Percentiles rank a stretch among this genome's conserved stretches.
Conservation (phyloP, 2,329 filamentous ascomycete genomes). For the Pseudocercospora pini-densiflorae region DNA sequence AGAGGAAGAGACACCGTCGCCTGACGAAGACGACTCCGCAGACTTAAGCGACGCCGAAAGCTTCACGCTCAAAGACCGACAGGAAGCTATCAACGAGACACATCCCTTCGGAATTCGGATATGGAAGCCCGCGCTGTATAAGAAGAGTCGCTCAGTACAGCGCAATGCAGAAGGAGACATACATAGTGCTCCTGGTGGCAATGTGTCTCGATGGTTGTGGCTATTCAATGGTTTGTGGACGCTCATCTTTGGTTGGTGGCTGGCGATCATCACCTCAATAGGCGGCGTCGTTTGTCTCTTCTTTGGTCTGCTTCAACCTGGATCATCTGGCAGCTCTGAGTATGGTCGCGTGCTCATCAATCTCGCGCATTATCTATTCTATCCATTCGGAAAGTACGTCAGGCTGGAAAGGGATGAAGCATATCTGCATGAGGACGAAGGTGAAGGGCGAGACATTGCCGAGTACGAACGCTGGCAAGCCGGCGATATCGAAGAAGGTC, state of each 20-base stretch:
- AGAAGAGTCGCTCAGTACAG: slow-evolving; percentile 94
- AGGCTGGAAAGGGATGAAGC: slow-evolving; percentile 91
- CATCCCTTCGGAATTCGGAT: slow-evolving; percentile 98
- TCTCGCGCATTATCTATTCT: slow-evolving; percentile 84
- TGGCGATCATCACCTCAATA: slow-evolving; percentile 74
- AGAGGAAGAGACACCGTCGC: slow-evolving; percentile 46
- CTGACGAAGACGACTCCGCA: slow-evolving; percentile 65
- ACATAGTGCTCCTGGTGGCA: slow-evolving; percentile 88
- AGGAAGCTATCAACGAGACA: slow-evolving; percentile 97
- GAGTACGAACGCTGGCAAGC: slow-evolving; percentile 99
- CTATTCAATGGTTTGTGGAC: slow-evolving; percentile 93
- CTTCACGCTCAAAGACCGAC: slow-evolving; percentile 95
- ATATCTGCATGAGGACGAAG: slow-evolving; percentile 91
- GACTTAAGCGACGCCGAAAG: slow-evolving; percentile 91
- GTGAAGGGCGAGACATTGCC: slow-evolving; percentile 94
- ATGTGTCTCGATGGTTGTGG: slow-evolving; percentile 81
- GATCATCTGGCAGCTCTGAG: slow-evolving; percentile 77
- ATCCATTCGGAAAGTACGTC: slow-evolving; percentile 96
- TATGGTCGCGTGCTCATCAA: slow-evolving; percentile 88
- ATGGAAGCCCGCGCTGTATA: slow-evolving; percentile 98
- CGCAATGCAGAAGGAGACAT: slow-evolving; percentile 97
- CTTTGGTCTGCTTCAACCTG: slow-evolving; percentile 72
- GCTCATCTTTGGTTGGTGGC: slow-evolving; percentile 93
- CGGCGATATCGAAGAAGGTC: slow-evolving; percentile 92
- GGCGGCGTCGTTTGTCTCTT: slow-evolving; percentile 80